Evolutionary conservation across 768 basidiomycete species (phyloP).

Genomic region (Tulasnella sp.): DNA sequence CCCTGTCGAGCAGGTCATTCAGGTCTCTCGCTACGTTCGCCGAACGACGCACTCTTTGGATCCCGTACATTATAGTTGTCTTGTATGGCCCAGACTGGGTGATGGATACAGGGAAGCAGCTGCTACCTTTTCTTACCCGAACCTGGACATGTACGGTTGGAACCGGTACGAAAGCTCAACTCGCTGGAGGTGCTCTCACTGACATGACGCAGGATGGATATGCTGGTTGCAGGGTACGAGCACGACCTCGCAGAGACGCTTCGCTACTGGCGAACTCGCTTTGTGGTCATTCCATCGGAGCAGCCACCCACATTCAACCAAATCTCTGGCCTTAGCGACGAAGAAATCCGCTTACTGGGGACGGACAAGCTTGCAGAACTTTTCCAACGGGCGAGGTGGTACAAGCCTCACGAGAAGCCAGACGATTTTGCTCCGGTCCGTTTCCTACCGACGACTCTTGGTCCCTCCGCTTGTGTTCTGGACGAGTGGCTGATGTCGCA

Average conservation of each 20-base stretch:
- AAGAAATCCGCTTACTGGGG: conserved; percentile 77
- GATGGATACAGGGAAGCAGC: conserved; percentile 72
- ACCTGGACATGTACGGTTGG: conserved; percentile 75
- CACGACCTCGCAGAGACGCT: conserved; percentile 68
- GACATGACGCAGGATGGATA: conserved; percentile 47
- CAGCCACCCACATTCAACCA: conserved; percentile 34
- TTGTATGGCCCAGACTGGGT: conserved; percentile 89
- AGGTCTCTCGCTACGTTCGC: conserved; percentile 75
- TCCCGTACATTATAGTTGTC: conserved; percentile 66
- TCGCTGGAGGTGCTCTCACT: background rate
- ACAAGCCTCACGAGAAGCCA: conserved; percentile 43
- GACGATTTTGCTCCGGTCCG: conserved; percentile 43
- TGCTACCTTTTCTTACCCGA: conserved; percentile 64
- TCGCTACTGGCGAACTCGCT: conserved; percentile 88
- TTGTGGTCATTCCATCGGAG: conserved; percentile 78
- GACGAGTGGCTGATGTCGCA: conserved; percentile 71
- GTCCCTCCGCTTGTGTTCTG: conserved; percentile 63
- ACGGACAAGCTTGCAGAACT: conserved; percentile 85
- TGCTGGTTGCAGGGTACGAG: conserved; percentile 75
- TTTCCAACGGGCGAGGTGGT: conserved; percentile 77
- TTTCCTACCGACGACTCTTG: conserved; percentile 73
- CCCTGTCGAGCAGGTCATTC: conserved; percentile 60
- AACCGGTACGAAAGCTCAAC: conserved; percentile 41
- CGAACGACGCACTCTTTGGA: conserved; percentile 36
- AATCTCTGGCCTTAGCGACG: conserved; percentile 58